Conservation (phyloP, 108 stramenopile genomes). For the Conticribra guillardii region DNA sequence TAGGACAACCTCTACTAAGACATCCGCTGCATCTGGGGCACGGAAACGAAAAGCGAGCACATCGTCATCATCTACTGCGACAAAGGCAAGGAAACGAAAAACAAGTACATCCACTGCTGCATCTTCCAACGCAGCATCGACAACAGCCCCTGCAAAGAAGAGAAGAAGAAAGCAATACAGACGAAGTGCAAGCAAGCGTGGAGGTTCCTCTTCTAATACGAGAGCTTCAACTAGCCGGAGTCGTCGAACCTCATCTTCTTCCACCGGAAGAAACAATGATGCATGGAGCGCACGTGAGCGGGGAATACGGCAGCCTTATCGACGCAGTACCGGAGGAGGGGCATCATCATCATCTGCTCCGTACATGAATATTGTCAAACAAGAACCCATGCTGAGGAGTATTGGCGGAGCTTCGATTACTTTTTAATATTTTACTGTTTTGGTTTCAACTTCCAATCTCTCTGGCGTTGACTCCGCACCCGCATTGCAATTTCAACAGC, state of each 20-base stretch:
- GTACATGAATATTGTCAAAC: slow-evolving; percentile 15
- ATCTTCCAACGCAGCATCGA: neutral
- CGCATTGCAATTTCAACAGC: too few species aligned
- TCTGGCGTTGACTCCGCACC: too few species aligned
- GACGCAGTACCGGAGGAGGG: neutral
- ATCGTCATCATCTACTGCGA: too few species aligned
- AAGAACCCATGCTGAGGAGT: slow-evolving; percentile 12
- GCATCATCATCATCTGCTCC: neutral
- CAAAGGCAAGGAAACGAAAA: neutral
- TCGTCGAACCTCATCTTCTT: neutral
- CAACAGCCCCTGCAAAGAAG: neutral
- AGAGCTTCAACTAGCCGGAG: too few species aligned
- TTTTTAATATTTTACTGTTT: neutral
- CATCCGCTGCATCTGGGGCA: too few species aligned
- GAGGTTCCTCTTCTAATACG: too few species aligned
- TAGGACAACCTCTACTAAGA: neutral
- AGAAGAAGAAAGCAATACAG: neutral
- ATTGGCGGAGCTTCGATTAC: slow-evolving; percentile 11
- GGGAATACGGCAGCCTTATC: slow-evolving; percentile 1
- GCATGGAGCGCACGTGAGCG: slow-evolving; percentile 20
- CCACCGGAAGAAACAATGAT: neutral
- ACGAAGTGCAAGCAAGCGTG: too few species aligned
- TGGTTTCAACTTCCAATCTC: neutral
- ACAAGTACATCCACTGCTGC: neutral
- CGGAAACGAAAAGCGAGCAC: neutral